phyloP scores from a whole-genome alignment of 208 protist genomes.

The Trypanosoma caninum region DNA sequence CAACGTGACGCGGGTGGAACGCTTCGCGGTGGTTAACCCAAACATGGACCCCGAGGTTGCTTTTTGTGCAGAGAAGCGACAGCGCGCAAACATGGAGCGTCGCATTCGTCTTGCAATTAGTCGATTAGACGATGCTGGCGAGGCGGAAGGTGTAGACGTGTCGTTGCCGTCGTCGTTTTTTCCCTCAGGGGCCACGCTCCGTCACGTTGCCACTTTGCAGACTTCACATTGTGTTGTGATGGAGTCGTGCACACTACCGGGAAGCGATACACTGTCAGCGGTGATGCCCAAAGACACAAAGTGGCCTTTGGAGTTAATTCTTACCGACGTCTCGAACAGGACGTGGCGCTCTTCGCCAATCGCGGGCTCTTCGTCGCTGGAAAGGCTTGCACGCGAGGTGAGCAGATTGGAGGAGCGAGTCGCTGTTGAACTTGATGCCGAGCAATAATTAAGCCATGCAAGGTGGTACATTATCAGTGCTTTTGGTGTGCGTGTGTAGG shows the following conservation, averaged over 20 bases:
- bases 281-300: conserved; percentile 11
- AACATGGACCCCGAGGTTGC: conserved; percentile 12
- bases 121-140: conserved; percentile 1
- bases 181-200: neutral
- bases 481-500: conserved; percentile 34
- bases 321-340: neutral
- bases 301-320: conserved; percentile 13
- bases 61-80: conserved; percentile 5
- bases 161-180: neutral
- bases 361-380: conserved; percentile 17
- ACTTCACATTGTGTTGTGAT: neutral
- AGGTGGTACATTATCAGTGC: conserved; percentile 31
- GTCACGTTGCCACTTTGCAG: conserved; percentile 23
- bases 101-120: conserved; percentile 17
- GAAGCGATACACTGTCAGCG: conserved; percentile 11
- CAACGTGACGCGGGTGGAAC: conserved; percentile 10
- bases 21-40: conserved; percentile 18
- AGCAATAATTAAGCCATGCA: no score
- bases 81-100: conserved; percentile 11
- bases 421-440: neutral
- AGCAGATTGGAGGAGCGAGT: conserved; percentile 7
- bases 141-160: neutral
- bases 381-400: conserved; percentile 16
- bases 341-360: conserved; percentile 14
- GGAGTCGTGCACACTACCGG: conserved; percentile 7